A percentile compares a stretch with the other conserved stretches of the same genome.
Conservation (phyloP, 352 stramenopile genomes). For the Globisporangium cylindrosporum region DNA sequence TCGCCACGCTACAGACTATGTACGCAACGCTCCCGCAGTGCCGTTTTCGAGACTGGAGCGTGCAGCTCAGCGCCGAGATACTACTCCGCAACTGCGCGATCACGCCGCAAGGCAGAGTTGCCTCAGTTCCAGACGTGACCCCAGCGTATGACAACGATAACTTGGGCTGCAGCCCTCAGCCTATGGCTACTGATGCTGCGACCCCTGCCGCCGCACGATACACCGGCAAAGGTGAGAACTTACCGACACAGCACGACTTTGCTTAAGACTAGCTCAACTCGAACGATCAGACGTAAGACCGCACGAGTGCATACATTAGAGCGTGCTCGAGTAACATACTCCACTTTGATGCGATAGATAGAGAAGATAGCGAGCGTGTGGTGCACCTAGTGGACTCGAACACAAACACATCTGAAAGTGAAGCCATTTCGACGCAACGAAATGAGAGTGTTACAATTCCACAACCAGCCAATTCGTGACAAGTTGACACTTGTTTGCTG, state of each 20-base stretch:
- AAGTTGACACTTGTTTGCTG: background rate
- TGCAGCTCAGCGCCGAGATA: slow-evolving; percentile 38
- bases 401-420: background rate
- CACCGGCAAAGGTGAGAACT: background rate
- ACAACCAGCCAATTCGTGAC: background rate
- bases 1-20: slow-evolving; percentile 43
- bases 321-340: background rate
- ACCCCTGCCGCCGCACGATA: background rate
- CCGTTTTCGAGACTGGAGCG: slow-evolving; percentile 47
- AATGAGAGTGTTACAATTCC: background rate
- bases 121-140: background rate
- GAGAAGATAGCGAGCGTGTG: background rate
- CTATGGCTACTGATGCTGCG: background rate
- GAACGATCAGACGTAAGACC: background rate
- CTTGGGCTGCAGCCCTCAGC: slow-evolving; percentile 1
- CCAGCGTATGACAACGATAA: background rate
- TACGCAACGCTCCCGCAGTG: slow-evolving; percentile 58
- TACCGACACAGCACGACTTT: background rate
- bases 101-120: slow-evolving; percentile 13
- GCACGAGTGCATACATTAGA: background rate
- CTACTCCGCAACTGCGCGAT: slow-evolving; percentile 53
- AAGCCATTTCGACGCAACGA: slow-evolving; percentile 3
- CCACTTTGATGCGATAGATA: background rate
- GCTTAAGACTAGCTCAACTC: background rate
- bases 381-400: background rate